These are phyloP conservation scores for Epichloe typhina DNA, from an alignment of 2,329 filamentous ascomycete species.

Conservation along the genomic window DNA sequence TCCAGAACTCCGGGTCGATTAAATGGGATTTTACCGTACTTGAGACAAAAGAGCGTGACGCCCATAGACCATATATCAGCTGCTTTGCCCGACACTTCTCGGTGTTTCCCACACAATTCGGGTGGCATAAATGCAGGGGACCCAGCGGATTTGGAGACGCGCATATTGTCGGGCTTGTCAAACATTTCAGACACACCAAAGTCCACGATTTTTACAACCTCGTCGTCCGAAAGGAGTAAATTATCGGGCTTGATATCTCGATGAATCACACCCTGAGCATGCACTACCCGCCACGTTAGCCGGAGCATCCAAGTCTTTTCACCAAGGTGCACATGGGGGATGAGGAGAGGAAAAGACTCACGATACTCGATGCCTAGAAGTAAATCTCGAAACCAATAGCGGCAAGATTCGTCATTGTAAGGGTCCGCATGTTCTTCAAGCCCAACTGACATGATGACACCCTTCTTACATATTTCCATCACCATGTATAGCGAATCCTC, in stretches of 20 bases:
- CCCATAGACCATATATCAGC: conserved; percentile 99
- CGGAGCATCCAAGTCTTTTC: not conserved
- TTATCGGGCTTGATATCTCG: conserved; percentile 98
- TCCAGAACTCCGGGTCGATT: conserved; percentile 67
- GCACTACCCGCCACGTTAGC: conserved; percentile 40
- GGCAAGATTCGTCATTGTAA: conserved; percentile 69
- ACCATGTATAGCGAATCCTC: conserved; percentile 98
- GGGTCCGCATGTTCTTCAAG: conserved; percentile 72
- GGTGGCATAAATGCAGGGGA: conserved; percentile 91
- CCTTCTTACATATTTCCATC: conserved; percentile 97
- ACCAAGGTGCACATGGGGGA: not conserved
- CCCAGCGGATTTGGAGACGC: conserved; percentile 81
- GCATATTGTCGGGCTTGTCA: conserved; percentile 72
- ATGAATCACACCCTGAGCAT: conserved; percentile 88
- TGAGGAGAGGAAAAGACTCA: conserved; percentile 29
- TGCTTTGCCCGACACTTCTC: conserved; percentile 74
- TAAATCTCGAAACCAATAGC: conserved; percentile 89
- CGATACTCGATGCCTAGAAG: conserved; percentile 89
- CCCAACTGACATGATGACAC: conserved; percentile 91
- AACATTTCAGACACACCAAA: conserved; percentile 99
- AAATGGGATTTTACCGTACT: conserved; percentile 82
- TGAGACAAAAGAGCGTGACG: conserved; percentile 81
- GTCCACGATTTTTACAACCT: conserved; percentile 93
- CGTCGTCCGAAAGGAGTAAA: conserved; percentile 74
- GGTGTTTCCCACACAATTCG: conserved; percentile 80